Base-by-base conservation (phyloP, 345 rosid genomes). In the Crucihimalaya himalaica region DNA sequence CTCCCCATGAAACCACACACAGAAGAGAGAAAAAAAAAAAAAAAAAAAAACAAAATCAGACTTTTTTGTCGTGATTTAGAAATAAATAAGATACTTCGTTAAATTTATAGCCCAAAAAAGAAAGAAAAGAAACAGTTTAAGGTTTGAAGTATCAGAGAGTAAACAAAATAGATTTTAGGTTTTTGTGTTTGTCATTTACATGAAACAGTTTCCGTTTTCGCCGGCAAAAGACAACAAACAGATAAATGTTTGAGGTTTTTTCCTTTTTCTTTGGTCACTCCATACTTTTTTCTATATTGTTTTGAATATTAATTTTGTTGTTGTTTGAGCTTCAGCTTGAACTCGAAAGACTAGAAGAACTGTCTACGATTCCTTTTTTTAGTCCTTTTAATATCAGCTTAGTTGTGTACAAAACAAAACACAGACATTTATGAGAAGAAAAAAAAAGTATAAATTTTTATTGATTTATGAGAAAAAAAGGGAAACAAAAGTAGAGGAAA, bases 181-280 rank as follows among this genome's bases (percentile, higher is more conserved):
- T 66, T 32, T 58, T 48, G 60, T 66, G 72, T 57, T 48, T 58
- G 52, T 45, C 59, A 64, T 58, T 47, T 74, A 37, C 71, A 66
- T 66, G 43, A 74, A 64, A 31, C 12, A 48, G 58, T 65, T 55
- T 55, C 12, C 20, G 21, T 55, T 55, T 32, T 39, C 10, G 57
- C 40, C 57, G 58, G 71, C 46, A 72, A 54, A 45, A 56, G 51
- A 64, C 65, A 73, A 46, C 35, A 37, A 46, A n/a, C 28, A 54
- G 20, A 72, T 20, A 72, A 31, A 15, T 42, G 76, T 73, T 39
- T 71, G 18, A 39, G 70, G 12, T 21, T 19, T 63, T 10, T 20
- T 28, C 19, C n/a, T n/a, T 35, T 10, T 29, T 42, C 27, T 53
- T 15, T 35, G 39, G 42, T 72, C 46, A 63, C 76, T 62, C 40